These are phyloP conservation scores for Globisporangium radiosum DNA, from an alignment of 352 stramenopile genomes.

Conservation along the genomic window DNA sequence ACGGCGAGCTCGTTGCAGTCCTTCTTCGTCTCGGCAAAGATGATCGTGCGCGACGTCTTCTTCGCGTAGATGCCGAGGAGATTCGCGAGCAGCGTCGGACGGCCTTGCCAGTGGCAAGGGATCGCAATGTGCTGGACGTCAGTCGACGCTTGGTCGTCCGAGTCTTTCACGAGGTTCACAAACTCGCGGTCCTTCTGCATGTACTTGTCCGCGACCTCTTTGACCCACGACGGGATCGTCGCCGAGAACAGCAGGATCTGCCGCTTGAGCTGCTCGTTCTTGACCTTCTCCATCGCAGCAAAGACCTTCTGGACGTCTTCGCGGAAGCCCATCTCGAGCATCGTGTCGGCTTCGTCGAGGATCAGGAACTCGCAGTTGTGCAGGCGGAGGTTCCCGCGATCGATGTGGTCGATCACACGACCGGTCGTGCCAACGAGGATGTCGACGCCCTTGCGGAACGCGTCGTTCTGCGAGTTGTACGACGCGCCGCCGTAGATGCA, in stretches of 20 bases:
- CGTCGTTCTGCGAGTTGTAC: slow-evolving; percentile 86
- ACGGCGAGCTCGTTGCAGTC: slow-evolving; percentile 91
- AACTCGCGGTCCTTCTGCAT: slow-evolving; percentile 85
- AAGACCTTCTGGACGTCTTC: slow-evolving; percentile 94
- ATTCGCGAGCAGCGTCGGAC: slow-evolving; percentile 64
- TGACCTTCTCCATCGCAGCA: slow-evolving; percentile 61
- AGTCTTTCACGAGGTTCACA: slow-evolving; percentile 91
- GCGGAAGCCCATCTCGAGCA: slow-evolving; percentile 96
- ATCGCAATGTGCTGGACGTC: slow-evolving; percentile 93
- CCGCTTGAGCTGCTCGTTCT: slow-evolving; percentile 40
- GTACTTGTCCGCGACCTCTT: slow-evolving; percentile 87
- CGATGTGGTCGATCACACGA: slow-evolving; percentile 91
- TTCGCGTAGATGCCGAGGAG: slow-evolving; percentile 78
- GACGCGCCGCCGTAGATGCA: slow-evolving; percentile 91
- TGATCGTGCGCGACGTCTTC: slow-evolving; percentile 89
- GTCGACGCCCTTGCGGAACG: slow-evolving; percentile 85
- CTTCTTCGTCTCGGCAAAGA: slow-evolving; percentile 94
- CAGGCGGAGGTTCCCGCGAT: slow-evolving; percentile 85
- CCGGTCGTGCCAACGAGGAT: slow-evolving; percentile 92
- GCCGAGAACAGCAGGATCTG: slow-evolving; percentile 93
- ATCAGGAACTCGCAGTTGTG: slow-evolving; percentile 89
- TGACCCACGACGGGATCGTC: slow-evolving; percentile 92
- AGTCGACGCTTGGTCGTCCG: slow-evolving; percentile 81
- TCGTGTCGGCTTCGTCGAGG: slow-evolving; percentile 93
- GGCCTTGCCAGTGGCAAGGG: slow-evolving; percentile 89